Evolutionary conservation across 257 asterid genomes (phyloP).

Genomic region (Jaltomata sinuosa): DNA sequence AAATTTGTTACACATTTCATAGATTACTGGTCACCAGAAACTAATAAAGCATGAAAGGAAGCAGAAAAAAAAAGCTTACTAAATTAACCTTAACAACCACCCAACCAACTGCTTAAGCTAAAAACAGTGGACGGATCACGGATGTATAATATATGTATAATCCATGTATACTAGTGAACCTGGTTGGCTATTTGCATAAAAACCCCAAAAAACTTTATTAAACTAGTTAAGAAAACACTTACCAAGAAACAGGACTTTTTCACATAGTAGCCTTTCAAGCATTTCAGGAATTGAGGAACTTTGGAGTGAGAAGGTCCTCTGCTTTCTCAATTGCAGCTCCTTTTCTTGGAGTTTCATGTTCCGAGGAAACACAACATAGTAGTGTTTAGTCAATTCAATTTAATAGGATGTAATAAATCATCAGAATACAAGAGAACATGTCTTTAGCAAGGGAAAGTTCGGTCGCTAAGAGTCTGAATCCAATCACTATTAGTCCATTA

Average conservation of each 20-base stretch:
- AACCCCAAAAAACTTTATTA: too few species aligned
- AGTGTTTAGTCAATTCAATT: not conserved
- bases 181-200: too few species aligned
- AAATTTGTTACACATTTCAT: not conserved
- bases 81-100: too few species aligned
- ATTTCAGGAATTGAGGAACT: not conserved
- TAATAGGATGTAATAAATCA: too few species aligned
- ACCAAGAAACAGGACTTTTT: not conserved
- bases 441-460: not conserved
- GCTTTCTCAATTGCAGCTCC: not conserved
- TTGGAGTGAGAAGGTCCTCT: not conserved
- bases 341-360: not conserved
- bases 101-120: not conserved
- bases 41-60: not conserved
- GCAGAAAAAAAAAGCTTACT: too few species aligned
- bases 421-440: not conserved
- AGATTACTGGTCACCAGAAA: not conserved
- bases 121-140: too few species aligned
- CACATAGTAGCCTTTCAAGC: conserved; percentile 4
- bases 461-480: not conserved
- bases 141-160: too few species aligned
- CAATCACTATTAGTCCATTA: not conserved
- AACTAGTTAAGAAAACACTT: not conserved
- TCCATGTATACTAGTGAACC: too few species aligned
- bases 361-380: not conserved